Evolutionary conservation across 2,329 filamentous ascomycete genomes (phyloP).

Genomic region (Talaromyces marneffei): DNA sequence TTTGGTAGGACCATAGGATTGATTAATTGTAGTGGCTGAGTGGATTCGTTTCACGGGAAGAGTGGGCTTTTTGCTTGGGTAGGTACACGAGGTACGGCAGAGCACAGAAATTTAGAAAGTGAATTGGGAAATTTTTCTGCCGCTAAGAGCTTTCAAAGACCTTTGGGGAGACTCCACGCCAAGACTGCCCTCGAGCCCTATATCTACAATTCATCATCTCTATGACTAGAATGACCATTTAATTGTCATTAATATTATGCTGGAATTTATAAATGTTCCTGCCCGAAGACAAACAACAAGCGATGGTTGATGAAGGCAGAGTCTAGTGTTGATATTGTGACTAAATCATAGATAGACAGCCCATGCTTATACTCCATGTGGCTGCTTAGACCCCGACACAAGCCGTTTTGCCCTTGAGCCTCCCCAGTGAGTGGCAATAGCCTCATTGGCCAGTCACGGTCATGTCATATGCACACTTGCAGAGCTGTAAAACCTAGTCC

Average conservation of each 20-base stretch:
- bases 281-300: too few species aligned
- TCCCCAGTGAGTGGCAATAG: neutral
- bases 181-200: neutral
- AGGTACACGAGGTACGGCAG: too few species aligned
- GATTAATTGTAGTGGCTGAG: slow-evolving; percentile 13
- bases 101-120: neutral
- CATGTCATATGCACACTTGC: neutral
- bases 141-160: neutral
- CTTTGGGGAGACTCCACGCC: neutral
- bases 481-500: neutral
- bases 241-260: too few species aligned
- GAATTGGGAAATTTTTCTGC: slow-evolving; percentile 4
- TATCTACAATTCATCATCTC: too few species aligned
- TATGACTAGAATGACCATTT: neutral
- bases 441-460: neutral
- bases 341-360: neutral
- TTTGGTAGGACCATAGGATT: neutral
- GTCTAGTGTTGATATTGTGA: neutral
- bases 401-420: neutral
- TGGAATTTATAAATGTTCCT: too few species aligned
- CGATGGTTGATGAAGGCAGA: too few species aligned
- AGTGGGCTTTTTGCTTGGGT: neutral
- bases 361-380: neutral
- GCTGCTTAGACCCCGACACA: slow-evolving; percentile 1
- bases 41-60: neutral